These are phyloP conservation scores for Chenopodium berlandieri DNA, from an alignment of 148 eudicot species.

Conservation along the genomic window DNA sequence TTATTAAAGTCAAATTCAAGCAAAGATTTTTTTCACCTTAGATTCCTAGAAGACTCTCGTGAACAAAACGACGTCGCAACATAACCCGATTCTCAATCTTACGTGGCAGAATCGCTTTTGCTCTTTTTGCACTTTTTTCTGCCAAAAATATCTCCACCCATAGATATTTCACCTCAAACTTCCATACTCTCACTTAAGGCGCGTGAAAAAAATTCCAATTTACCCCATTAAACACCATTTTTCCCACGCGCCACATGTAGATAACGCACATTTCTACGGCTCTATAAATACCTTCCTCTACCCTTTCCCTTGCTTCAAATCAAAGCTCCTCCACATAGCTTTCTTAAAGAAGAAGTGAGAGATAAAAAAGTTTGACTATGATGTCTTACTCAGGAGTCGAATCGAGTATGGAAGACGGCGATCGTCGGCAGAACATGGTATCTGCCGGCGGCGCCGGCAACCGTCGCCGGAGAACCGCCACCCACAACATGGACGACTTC, in stretches of 20 bases:
- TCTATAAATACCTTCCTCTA: background rate
- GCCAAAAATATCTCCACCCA: constrained; percentile 9
- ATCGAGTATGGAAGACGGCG: constrained; percentile 31
- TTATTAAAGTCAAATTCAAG: no score
- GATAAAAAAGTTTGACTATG: background rate
- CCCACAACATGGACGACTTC: background rate
- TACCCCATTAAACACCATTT: background rate
- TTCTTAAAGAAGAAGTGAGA: background rate
- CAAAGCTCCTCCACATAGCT: background rate
- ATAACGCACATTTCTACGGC: background rate
- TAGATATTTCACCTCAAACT: constrained; percentile 19
- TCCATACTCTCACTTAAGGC: constrained; percentile 15
- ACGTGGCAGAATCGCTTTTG: constrained; percentile 14
- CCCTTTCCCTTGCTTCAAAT: background rate
- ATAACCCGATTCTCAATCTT: background rate
- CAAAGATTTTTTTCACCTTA: background rate
- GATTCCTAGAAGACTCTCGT: background rate
- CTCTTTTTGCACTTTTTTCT: constrained; percentile 21
- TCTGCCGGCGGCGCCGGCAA: constrained; percentile 10
- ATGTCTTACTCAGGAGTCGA: constrained; percentile 33
- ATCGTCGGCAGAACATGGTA: background rate
- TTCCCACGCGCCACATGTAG: constrained; percentile 18
- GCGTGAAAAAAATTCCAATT: background rate
- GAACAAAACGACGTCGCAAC: constrained; percentile 8
- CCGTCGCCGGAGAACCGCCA: constrained; percentile 15